Evolutionary conservation across 2,329 filamentous ascomycete species (phyloP).

Genomic region (Hymenoscyphus scutula): DNA sequence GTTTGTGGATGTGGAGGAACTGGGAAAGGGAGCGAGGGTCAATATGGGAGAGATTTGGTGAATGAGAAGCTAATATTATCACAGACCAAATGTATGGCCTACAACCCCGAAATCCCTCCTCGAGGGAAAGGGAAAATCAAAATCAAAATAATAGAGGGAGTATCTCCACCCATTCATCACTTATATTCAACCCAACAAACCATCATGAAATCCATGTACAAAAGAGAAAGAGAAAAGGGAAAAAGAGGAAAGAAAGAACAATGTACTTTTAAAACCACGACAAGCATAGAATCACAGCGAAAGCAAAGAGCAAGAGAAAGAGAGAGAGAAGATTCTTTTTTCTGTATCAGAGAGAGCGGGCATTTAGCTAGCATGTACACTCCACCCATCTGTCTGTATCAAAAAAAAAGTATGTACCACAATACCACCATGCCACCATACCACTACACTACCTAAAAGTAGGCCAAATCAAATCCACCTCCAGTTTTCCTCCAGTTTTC

Average conservation of each 20-base stretch:
- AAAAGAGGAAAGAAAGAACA: background rate
- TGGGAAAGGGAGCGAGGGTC: background rate
- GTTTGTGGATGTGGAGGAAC: too few species aligned
- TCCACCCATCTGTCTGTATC: background rate
- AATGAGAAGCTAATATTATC: background rate
- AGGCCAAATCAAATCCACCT: background rate
- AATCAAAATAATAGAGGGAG: background rate
- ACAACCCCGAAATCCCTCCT: constrained; percentile 13
- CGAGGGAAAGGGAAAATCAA: background rate
- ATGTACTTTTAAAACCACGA: background rate
- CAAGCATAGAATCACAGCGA: too few species aligned
- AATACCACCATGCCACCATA: too few species aligned
- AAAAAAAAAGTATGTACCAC: too few species aligned
- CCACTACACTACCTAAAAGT: background rate
- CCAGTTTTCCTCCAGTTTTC: too few species aligned
- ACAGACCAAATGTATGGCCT: constrained; percentile 34
- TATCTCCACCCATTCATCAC: background rate
- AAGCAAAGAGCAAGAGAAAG: too few species aligned
- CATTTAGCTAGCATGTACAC: background rate
- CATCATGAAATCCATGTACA: background rate
- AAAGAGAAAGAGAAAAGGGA: background rate
- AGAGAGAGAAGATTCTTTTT: background rate
- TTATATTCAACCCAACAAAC: background rate
- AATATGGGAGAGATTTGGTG: background rate
- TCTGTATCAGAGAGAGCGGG: background rate